These are phyloP conservation scores for Penicillium aurantiogriseum DNA, from an alignment of 2,329 filamentous ascomycete genomes.

Conservation along the genomic window DNA sequence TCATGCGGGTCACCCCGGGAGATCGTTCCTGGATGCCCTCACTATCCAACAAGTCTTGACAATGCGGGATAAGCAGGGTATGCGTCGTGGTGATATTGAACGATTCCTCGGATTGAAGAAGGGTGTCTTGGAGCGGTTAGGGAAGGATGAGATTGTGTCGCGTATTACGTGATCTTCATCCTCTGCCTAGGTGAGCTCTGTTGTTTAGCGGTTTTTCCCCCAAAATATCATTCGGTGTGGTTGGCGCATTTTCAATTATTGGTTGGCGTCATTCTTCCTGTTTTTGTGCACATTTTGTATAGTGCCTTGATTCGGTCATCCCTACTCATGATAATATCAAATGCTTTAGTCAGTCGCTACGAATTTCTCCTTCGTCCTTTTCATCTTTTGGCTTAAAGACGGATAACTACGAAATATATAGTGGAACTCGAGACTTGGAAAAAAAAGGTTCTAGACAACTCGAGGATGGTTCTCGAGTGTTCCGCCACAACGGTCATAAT, in stretches of 20 bases:
- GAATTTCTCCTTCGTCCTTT: background rate
- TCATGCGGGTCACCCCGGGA: constrained; percentile 39
- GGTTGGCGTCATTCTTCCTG: background rate
- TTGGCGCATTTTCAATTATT: background rate
- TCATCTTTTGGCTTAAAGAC: background rate
- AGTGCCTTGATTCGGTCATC: background rate
- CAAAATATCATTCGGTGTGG: background rate
- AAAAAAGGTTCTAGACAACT: background rate
- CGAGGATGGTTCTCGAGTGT: background rate
- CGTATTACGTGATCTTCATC: constrained; percentile 13
- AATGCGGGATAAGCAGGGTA: constrained; percentile 47
- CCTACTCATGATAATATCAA: constrained; percentile 4
- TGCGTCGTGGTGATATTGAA: constrained; percentile 44
- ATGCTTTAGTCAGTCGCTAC: background rate
- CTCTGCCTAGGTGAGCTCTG: background rate
- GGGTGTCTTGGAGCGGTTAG: constrained; percentile 45
- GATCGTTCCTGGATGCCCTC: constrained; percentile 50
- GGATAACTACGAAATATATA: background rate
- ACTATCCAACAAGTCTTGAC: constrained; percentile 51
- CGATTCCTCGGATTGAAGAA: constrained; percentile 43
- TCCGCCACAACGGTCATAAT: no score
- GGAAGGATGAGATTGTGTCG: constrained; percentile 35
- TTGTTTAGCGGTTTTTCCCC: background rate
- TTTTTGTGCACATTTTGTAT: background rate
- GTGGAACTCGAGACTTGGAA: background rate